Evolutionary conservation across 2,329 filamentous ascomycete species (phyloP), one percentile per base, ranked within the genome.

Genomic region (Colletotrichum tamarilloi): DNA sequence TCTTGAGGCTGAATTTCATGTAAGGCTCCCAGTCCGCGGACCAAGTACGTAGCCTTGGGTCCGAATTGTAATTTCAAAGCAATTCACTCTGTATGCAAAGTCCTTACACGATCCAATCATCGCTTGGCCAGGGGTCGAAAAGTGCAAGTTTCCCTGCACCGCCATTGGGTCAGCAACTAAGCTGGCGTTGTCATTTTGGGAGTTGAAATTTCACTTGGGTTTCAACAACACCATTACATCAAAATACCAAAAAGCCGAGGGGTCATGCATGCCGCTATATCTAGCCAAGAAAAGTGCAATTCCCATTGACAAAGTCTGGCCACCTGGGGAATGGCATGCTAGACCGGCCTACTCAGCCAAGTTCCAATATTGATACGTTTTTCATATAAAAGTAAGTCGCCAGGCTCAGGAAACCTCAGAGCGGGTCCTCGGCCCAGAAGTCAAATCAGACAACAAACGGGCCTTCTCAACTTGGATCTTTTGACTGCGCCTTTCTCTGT

Each of bases 321-420:
- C 12, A n/a, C 14, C 28, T 49, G 5, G 46, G 11, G 11, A 35
- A 35, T 35, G 32, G 11, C 19, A 19, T 7, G 11, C 26, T 1
- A 24, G 28, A 9, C n/a, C 46, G 19, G 28, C 3, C 22, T 19
- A 1, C n/a, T 55, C 28, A 35, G 22, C 28, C 12, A 5, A 63
- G 9, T 16, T 46, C 22, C 19, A 14, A 30, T 30, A 35, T 2
- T 19, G 35, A 9, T 2, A 42, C 35, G 32, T 35, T 26, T 22
- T 55, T 56, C 66, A 26, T 46, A 70, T 64, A 64, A 69, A 67
- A 73, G 62, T 12, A 35, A 35, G 66, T 4, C 30, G 16, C 30
- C 35, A 42, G 30, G 30, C 53, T 60, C 42, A 52, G 32, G 32
- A 35, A 42, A 5, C n/a, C 22, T 30, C 66, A 35, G 5, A 38